Conservation (phyloP, 306 rosid species). For the Spatholobus suberectus region DNA sequence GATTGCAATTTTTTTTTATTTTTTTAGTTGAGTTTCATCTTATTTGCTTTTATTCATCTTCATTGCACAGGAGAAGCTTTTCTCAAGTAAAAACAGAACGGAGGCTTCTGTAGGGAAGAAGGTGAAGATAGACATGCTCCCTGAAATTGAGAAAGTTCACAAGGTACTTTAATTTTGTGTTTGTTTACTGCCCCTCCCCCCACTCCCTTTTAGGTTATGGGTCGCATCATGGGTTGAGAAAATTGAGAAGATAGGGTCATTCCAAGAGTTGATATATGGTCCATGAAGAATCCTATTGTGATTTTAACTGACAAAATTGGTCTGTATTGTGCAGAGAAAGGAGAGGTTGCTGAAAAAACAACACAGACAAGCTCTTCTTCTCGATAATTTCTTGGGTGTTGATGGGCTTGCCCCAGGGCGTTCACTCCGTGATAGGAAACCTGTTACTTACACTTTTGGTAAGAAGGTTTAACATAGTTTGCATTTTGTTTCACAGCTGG, state of each 20-base stretch:
- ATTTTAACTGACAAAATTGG: constrained; percentile 18
- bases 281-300: constrained; percentile 5
- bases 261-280: constrained; percentile 7
- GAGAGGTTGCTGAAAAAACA: constrained; percentile 88
- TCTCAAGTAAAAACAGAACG: constrained; percentile 76
- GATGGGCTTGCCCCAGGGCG: constrained; percentile 95
- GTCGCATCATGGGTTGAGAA: constrained; percentile 8
- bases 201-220: background rate
- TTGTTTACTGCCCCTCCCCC: background rate
- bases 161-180: constrained; percentile 61
- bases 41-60: constrained; percentile 47
- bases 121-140: constrained; percentile 89
- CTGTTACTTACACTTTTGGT: constrained; percentile 96
- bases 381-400: constrained; percentile 71
- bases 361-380: constrained; percentile 95
- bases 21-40: constrained; percentile 33
- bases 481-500: constrained; percentile 1
- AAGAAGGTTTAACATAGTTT: constrained; percentile 40
- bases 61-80: constrained; percentile 77
- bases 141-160: constrained; percentile 94
- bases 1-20: background rate
- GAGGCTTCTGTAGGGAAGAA: constrained; percentile 87
- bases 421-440: constrained; percentile 95
- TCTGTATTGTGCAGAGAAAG: constrained; percentile 72
- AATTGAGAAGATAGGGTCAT: constrained; percentile 24